phyloP scores from a whole-genome alignment of 129 eudicot genomes.

The Chrysanthemum makinoi region DNA sequence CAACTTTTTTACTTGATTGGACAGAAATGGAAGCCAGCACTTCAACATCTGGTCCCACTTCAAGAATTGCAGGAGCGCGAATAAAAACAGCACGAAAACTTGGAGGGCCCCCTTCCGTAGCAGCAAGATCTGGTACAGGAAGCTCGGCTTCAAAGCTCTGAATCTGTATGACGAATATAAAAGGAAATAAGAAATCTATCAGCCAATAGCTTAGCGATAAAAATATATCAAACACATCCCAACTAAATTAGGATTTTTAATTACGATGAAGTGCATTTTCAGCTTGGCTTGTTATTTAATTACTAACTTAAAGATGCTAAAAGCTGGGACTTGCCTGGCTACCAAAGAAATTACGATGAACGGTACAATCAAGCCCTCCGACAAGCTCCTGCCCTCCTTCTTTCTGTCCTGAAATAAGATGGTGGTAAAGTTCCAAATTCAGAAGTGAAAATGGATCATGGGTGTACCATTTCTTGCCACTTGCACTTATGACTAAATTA shows the following conservation, averaged over 20 bases:
- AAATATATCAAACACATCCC: background rate
- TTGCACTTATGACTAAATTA: too few species aligned
- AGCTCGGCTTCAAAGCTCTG: conserved; percentile 95
- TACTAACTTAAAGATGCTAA: background rate
- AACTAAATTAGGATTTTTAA: background rate
- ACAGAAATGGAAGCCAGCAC: conserved; percentile 73
- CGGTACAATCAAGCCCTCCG: conserved; percentile 96
- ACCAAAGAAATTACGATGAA: conserved; percentile 93
- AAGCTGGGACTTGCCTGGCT: conserved; percentile 62
- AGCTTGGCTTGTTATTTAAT: background rate
- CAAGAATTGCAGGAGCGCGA: conserved; percentile 95
- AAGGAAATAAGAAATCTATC: background rate
- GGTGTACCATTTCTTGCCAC: too few species aligned
- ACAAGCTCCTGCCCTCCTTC: conserved; percentile 87
- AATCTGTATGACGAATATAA: conserved; percentile 39
- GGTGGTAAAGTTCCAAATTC: background rate
- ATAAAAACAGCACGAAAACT: conserved; percentile 90
- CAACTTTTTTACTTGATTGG: conserved; percentile 35
- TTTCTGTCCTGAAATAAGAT: conserved; percentile 72
- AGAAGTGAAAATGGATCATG: background rate
- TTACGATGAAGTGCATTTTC: background rate
- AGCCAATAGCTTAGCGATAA: background rate
- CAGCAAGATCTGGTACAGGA: conserved; percentile 61
- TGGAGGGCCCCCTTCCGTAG: conserved; percentile 92
- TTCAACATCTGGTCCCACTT: conserved; percentile 90